phyloP scores from a whole-genome alignment of 345 rosid species.

The Eucalyptus erythrocorys region DNA sequence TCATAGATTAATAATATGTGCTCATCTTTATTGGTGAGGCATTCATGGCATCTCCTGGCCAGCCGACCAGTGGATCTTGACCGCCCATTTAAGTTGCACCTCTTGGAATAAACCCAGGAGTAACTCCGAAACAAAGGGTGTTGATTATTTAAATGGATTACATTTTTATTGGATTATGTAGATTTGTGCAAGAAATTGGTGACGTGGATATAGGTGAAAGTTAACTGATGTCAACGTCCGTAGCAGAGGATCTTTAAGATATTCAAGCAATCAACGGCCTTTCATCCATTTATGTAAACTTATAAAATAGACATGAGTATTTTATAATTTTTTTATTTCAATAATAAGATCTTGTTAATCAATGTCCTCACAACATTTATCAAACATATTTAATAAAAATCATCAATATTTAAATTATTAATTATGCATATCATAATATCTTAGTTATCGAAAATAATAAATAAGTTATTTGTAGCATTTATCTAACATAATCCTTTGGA shows the following conservation, averaged over 20 bases:
- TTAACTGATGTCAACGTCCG: background rate
- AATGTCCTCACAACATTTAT: background rate
- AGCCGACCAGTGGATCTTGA: constrained; percentile 28
- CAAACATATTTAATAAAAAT: background rate
- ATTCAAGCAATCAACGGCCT: background rate
- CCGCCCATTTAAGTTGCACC: constrained; percentile 13
- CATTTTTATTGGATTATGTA: background rate
- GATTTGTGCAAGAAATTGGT: background rate
- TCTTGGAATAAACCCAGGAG: background rate
- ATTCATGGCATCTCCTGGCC: constrained; percentile 17
- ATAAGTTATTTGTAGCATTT: background rate
- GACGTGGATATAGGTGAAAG: background rate
- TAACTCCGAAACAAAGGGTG: constrained; percentile 7
- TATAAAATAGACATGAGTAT: background rate
- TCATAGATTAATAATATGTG: background rate
- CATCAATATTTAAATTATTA: background rate
- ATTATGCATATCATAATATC: background rate
- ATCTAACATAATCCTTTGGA: background rate
- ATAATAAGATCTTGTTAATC: background rate
- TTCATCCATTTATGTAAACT: background rate
- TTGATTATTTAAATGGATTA: background rate
- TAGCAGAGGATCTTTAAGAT: background rate
- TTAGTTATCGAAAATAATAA: background rate
- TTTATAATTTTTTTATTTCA: background rate
- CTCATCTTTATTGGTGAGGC: background rate